Conservation (phyloP, 345 rosid species). For the Noccaea caerulescens region DNA sequence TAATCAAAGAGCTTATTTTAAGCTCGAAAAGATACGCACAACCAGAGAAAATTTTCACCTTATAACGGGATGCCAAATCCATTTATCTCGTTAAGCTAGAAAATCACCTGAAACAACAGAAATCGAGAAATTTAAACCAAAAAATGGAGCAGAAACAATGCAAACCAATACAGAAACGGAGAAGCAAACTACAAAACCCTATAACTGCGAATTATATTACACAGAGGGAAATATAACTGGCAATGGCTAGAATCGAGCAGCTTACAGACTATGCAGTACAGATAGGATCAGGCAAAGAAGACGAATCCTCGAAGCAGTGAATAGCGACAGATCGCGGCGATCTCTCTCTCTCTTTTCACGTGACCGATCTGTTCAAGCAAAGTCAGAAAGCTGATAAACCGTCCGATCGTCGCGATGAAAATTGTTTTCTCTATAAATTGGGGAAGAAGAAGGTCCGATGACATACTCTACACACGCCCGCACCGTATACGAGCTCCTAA, state of each 20-base stretch:
- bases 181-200: conserved; percentile 26
- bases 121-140: conserved; percentile 10
- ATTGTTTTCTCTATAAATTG: neutral
- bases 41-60: conserved; percentile 49
- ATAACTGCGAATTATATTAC: neutral
- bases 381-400: conserved; percentile 40
- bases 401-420: conserved; percentile 34
- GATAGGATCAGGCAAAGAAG: conserved; percentile 28
- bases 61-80: conserved; percentile 93
- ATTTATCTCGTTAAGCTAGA: conserved; percentile 39
- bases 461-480: conserved; percentile 18
- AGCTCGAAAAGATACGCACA: neutral
- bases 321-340: conserved; percentile 23
- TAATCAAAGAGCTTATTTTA: neutral
- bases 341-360: conserved; percentile 24
- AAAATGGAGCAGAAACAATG: conserved; percentile 3
- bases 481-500: conserved; percentile 13
- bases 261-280: conserved; percentile 26
- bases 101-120: conserved; percentile 40
- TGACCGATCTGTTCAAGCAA: conserved; percentile 43
- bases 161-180: conserved; percentile 1
- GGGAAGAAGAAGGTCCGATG: conserved; percentile 3
- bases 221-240: neutral
- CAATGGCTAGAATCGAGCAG: conserved; percentile 25
- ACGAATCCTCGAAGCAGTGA: conserved; percentile 24